Conservation (phyloP, 192 early-diverging fungal species). For the Backusella tarrabulga region DNA sequence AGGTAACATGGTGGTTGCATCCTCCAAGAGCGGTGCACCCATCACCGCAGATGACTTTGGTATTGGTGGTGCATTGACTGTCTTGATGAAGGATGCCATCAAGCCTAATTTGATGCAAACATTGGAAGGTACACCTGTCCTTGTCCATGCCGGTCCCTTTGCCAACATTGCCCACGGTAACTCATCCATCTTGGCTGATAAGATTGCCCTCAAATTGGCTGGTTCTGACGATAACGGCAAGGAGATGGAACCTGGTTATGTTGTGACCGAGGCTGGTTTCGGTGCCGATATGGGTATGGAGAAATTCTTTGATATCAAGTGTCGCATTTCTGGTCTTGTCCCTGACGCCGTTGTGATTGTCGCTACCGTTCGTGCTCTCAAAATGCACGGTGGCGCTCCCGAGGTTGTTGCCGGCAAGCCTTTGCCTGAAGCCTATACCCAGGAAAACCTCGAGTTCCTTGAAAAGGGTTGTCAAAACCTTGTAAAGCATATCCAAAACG, state of each 20-base stretch:
- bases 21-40: slow-evolving; percentile 73
- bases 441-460: slow-evolving; percentile 86
- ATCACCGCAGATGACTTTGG: slow-evolving; percentile 97
- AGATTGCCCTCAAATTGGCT: slow-evolving; percentile 91
- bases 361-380: slow-evolving; percentile 90
- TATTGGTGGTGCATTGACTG: slow-evolving; percentile 91
- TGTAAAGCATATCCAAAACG: slow-evolving; percentile 90
- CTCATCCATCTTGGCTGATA: slow-evolving; percentile 93
- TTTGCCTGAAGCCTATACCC: slow-evolving; percentile 82
- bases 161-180: slow-evolving; percentile 99
- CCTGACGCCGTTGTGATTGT: slow-evolving; percentile 93
- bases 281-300: slow-evolving; percentile 99
- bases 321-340: slow-evolving; percentile 80
- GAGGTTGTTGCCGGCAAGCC: slow-evolving; percentile 90
- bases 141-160: slow-evolving; percentile 99
- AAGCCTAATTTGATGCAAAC: slow-evolving; percentile 99
- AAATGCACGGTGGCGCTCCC: slow-evolving; percentile 98
- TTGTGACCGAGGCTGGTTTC: slow-evolving; percentile 98
- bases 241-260: slow-evolving; percentile 71
- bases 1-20: slow-evolving; percentile 94
- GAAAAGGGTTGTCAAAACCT: slow-evolving; percentile 85
- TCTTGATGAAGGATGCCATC: slow-evolving; percentile 98
- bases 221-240: slow-evolving; percentile 63
- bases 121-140: slow-evolving; percentile 97
- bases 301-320: slow-evolving; percentile 99